Conservation (phyloP, 495 filamentous ascomycete species). For the Niebla homalea region DNA sequence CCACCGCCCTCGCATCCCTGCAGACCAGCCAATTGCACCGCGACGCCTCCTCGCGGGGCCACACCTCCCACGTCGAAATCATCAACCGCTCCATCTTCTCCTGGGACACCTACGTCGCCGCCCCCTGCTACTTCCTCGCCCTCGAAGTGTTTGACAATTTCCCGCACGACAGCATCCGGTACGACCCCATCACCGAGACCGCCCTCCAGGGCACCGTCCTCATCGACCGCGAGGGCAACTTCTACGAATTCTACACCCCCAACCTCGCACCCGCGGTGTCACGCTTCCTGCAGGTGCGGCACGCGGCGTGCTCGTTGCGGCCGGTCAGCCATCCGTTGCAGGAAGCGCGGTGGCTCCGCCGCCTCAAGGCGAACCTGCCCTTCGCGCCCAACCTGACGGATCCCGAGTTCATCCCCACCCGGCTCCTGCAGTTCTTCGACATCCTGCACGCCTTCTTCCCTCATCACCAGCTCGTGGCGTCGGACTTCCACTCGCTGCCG, state of each 20-base stretch:
- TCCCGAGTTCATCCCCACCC: conserved; percentile 88
- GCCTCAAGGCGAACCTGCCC: conserved; percentile 46
- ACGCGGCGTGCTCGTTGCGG: conserved; percentile 44
- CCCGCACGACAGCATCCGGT: conserved; percentile 84
- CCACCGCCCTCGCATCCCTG: conserved; percentile 57
- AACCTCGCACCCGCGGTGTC: conserved; percentile 68
- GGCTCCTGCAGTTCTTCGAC: conserved; percentile 93
- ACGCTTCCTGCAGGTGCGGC: conserved; percentile 67
- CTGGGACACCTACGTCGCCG: conserved; percentile 73
- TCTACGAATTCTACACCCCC: conserved; percentile 80
- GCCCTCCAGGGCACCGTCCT: conserved; percentile 78
- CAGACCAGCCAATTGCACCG: conserved; percentile 58
- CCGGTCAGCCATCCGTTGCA: conserved; percentile 42
- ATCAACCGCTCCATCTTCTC: conserved; percentile 90
- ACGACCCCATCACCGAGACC: conserved; percentile 58
- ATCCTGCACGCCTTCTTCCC: conserved; percentile 78
- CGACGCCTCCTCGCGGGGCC: conserved; percentile 53
- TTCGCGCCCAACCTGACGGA: conserved; percentile 57
- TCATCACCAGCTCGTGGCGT: conserved; percentile 71
- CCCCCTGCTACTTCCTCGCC: conserved; percentile 91
- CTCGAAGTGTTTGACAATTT: conserved; percentile 99
- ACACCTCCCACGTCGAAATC: conserved; percentile 77
- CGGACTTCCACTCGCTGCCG: conserved; percentile 79
- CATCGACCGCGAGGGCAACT: conserved; percentile 75
- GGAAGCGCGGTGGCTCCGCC: conserved; percentile 40